Conservation (phyloP, 176 grass and related monocot genomes). For the Carex kokanica region DNA sequence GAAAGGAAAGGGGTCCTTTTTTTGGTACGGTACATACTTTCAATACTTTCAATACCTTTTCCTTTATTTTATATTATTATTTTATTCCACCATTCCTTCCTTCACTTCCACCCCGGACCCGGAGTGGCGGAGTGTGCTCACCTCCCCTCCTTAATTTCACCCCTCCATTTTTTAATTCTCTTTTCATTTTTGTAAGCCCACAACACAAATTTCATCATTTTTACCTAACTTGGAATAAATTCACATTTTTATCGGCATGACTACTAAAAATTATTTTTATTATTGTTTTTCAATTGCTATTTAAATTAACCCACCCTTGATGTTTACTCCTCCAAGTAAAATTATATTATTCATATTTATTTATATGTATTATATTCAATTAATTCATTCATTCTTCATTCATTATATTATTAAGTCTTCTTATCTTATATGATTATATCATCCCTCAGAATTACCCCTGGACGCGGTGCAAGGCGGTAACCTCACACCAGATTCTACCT, state of each 20-base stretch:
- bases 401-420: too few relatives aligned
- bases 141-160: not conserved
- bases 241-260: too few relatives aligned
- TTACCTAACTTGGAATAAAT: too few relatives aligned
- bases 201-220: not conserved
- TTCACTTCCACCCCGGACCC: too few relatives aligned
- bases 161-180: not conserved
- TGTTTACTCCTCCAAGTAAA: not conserved
- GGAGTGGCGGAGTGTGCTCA: too few relatives aligned
- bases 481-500: not conserved
- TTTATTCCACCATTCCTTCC: not conserved
- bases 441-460: too few relatives aligned
- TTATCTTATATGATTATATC: too few relatives aligned
- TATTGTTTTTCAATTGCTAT: too few relatives aligned
- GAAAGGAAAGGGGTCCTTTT: slow-evolving; percentile 31
- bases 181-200: not conserved
- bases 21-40: slow-evolving; percentile 10
- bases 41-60: not conserved
- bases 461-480: not conserved
- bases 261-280: too few relatives aligned
- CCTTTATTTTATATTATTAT: not conserved
- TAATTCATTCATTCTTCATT: not conserved
- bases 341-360: not conserved
- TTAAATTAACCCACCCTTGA: not conserved
- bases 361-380: not conserved